Evolutionary conservation across 306 rosid genomes (phyloP).

Genomic region (Lotus japonicus): DNA sequence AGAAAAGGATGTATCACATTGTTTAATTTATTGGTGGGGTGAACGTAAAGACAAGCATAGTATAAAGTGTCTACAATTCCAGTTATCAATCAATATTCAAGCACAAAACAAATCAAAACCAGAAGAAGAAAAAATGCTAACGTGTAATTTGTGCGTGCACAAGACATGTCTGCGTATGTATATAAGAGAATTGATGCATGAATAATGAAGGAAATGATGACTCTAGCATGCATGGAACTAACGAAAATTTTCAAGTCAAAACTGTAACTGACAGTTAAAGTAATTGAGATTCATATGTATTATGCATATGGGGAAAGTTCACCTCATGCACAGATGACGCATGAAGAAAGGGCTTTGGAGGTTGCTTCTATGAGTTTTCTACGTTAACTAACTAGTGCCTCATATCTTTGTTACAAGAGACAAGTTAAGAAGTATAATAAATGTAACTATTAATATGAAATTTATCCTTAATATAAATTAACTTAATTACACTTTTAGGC

Average conservation of each 20-base stretch:
- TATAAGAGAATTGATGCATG: neutral
- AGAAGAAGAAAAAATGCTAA: neutral
- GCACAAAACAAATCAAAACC: neutral
- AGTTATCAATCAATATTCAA: neutral
- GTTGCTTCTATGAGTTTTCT: constrained; percentile 8
- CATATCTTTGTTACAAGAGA: too few species aligned
- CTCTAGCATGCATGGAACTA: too few species aligned
- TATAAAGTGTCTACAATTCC: neutral
- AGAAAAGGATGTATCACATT: too few species aligned
- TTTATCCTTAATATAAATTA: too few species aligned
- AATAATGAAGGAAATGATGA: too few species aligned
- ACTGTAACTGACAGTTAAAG: neutral
- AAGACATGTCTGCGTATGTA: neutral
- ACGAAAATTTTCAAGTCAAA: neutral
- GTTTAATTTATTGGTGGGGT: too few species aligned
- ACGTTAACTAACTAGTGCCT: neutral
- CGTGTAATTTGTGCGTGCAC: neutral
- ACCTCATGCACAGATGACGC: neutral
- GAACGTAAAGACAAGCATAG: too few species aligned
- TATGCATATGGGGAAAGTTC: neutral
- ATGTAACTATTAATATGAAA: too few species aligned
- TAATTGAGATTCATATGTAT: neutral
- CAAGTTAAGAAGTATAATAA: too few species aligned
- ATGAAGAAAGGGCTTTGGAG: constrained; percentile 30
- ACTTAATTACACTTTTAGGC: too few species aligned